Conservation (phyloP, 345 rosid genomes). For the rapeseed (Brassica napus) region Da-Ae NC_063448.1:44803501-44804000, state of each 20-base stretch:
- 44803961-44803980: slow-evolving; percentile 77
- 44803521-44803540: not conserved
- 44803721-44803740: slow-evolving; percentile 63
- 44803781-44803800: slow-evolving; percentile 88
- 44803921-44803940: slow-evolving; percentile 77
- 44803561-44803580: not conserved
- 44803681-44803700: slow-evolving; percentile 90
- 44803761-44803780: slow-evolving; percentile 92
- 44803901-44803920: slow-evolving; percentile 67
- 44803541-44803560: slow-evolving; percentile 1
- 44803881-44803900: slow-evolving; percentile 74
- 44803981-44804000: slow-evolving; percentile 91
- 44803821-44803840: slow-evolving; percentile 46
- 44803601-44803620: slow-evolving; percentile 84
- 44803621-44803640: slow-evolving; percentile 91
- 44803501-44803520: not conserved
- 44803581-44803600: slow-evolving; percentile 58
- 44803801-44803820: slow-evolving; percentile 76
- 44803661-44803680: slow-evolving; percentile 84
- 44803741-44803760: slow-evolving; percentile 85
- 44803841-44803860: slow-evolving; percentile 44
- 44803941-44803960: slow-evolving; percentile 85
- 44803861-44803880: slow-evolving; percentile 59
- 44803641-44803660: slow-evolving; percentile 88
- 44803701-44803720: slow-evolving; percentile 74